Evolutionary conservation across 495 filamentous ascomycete genomes (phyloP).

Genomic region (Aspergillus bertholletiae): DNA sequence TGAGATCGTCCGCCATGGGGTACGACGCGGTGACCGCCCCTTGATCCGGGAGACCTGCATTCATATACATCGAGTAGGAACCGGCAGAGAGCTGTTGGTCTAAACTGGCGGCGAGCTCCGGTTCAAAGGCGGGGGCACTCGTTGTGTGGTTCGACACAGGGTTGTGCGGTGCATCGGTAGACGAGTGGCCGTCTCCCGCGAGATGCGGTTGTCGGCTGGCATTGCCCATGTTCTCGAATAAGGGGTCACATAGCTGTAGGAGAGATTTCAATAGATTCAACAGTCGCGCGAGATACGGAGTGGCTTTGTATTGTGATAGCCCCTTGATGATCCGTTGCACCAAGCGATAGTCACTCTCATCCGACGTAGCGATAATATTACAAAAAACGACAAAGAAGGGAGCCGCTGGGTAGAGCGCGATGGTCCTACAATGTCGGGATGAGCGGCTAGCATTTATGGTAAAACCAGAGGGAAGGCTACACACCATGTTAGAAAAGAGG

Average conservation of each 20-base stretch:
- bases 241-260: slow-evolving; percentile 20
- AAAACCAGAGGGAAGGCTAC: not conserved
- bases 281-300: slow-evolving; percentile 21
- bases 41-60: too few relatives aligned
- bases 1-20: slow-evolving; percentile 18
- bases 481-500: slow-evolving; percentile 28
- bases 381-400: slow-evolving; percentile 33
- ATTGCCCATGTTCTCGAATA: slow-evolving; percentile 15
- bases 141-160: too few relatives aligned
- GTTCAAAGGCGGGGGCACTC: too few relatives aligned
- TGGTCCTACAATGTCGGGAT: slow-evolving; percentile 21
- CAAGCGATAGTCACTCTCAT: slow-evolving; percentile 24
- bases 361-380: slow-evolving; percentile 25
- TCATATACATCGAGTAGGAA: too few relatives aligned
- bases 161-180: too few relatives aligned
- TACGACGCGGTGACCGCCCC: too few relatives aligned
- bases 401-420: slow-evolving; percentile 26
- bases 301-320: slow-evolving; percentile 19
- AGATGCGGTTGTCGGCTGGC: too few relatives aligned
- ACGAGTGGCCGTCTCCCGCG: slow-evolving; percentile 2
- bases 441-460: not conserved
- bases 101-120: too few relatives aligned
- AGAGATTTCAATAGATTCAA: slow-evolving; percentile 18
- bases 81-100: not conserved
- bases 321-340: slow-evolving; percentile 19